Evolutionary conservation across 2,329 filamentous ascomycete genomes (phyloP).

Genomic region (Colletotrichum karsti): DNA sequence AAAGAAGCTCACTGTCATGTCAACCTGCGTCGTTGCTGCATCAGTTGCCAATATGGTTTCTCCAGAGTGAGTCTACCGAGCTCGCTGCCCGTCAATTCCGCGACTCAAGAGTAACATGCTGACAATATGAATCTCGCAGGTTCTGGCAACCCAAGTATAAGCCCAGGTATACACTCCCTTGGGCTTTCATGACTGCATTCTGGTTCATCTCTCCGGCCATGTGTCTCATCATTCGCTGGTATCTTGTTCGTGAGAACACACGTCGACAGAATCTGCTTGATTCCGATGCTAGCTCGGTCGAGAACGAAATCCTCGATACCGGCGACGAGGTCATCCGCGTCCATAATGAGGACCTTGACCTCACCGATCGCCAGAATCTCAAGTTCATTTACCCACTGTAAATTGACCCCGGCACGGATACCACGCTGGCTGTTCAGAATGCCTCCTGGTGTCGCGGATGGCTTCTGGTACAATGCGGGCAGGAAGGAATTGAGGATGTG

Average conservation of each 20-base stretch:
- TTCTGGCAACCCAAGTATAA: conserved; percentile 34
- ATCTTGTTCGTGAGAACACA: conserved; percentile 31
- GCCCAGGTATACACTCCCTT: conserved; percentile 32
- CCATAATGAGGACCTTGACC: not conserved
- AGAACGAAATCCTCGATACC: not conserved
- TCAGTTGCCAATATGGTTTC: conserved; percentile 38
- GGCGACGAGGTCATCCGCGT: not conserved
- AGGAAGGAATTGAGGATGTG: too few relatives aligned
- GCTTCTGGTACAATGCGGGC: too few relatives aligned
- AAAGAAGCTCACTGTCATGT: conserved; percentile 34
- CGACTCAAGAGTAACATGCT: too few relatives aligned
- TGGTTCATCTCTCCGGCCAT: conserved; percentile 35
- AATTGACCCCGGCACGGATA: too few relatives aligned
- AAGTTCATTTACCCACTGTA: not conserved
- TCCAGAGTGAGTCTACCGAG: conserved; percentile 33
- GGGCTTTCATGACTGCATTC: conserved; percentile 35
- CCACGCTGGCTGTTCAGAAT: too few relatives aligned
- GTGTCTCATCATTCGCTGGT: conserved; percentile 35
- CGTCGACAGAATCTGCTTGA: conserved; percentile 5
- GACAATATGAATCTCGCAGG: not conserved
- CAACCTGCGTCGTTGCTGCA: conserved; percentile 33
- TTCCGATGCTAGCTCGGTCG: not conserved
- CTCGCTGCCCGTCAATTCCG: too few relatives aligned
- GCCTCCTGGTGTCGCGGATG: too few relatives aligned
- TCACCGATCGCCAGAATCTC: not conserved